These are phyloP conservation scores for Pseudocercospora fuligena DNA, from an alignment of 2,329 filamentous ascomycete species.

Conservation along the genomic window DNA sequence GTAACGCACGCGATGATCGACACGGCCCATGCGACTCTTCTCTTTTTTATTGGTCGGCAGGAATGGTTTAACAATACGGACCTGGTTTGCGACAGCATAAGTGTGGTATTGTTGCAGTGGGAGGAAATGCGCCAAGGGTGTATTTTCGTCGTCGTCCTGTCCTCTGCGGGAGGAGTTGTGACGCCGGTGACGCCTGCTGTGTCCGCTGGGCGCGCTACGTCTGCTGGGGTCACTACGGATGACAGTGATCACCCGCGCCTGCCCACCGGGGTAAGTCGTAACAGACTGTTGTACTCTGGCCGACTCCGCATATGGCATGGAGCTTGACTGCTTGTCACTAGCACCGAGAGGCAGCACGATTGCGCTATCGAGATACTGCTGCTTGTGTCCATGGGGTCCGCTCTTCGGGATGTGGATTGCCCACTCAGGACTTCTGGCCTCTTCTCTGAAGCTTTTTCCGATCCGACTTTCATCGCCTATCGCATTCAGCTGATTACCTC, in stretches of 20 bases:
- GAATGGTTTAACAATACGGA: slow-evolving; percentile 3
- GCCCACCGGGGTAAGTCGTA: neutral
- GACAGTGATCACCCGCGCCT: slow-evolving; percentile 6
- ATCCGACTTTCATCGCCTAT: neutral
- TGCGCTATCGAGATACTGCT: neutral
- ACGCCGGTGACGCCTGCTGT: neutral
- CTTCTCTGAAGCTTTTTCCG: neutral
- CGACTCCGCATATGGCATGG: neutral
- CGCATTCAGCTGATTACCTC: neutral
- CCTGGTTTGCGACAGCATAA: neutral
- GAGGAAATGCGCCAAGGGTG: slow-evolving; percentile 1
- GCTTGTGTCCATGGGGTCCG: neutral
- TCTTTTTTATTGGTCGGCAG: neutral
- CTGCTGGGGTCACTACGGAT: neutral
- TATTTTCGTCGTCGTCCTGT: neutral
- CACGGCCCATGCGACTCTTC: slow-evolving; percentile 1
- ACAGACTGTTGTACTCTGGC: neutral
- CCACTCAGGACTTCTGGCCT: neutral
- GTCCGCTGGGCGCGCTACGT: neutral
- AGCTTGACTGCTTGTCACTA: neutral
- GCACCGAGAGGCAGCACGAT: neutral
- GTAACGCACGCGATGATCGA: neutral
- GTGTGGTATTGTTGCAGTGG: neutral
- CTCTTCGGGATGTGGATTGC: neutral
- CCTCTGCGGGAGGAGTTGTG: neutral